Evolutionary conservation across 345 rosid genomes (phyloP).

Genomic region (Ailanthus altissimus): DNA sequence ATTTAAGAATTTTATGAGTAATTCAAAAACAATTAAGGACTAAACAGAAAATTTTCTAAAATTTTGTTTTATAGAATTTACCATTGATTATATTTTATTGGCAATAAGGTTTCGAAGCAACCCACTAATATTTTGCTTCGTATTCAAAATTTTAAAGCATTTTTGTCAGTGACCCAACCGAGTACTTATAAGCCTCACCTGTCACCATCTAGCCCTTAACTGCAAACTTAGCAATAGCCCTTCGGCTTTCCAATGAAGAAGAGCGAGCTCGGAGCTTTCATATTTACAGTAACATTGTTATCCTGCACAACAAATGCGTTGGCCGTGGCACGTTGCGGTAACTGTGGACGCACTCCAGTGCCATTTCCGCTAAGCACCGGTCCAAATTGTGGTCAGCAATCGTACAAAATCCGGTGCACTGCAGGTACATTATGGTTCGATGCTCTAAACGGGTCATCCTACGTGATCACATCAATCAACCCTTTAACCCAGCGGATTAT

Average conservation of each 20-base stretch:
- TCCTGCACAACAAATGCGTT: slow-evolving; percentile 23
- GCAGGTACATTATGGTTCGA: slow-evolving; percentile 33
- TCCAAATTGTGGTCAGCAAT: slow-evolving; percentile 48
- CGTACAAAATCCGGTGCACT: slow-evolving; percentile 44
- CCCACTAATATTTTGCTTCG: neutral
- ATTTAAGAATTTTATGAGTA: too few relatives aligned
- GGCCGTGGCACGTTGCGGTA: slow-evolving; percentile 40
- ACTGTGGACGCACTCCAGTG: slow-evolving; percentile 43
- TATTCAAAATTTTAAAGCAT: neutral
- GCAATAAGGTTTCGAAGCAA: neutral
- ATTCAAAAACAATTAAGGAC: too few relatives aligned
- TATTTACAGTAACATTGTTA: neutral
- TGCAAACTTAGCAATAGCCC: neutral
- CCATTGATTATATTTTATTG: neutral
- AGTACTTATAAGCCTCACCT: neutral
- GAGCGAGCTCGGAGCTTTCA: neutral
- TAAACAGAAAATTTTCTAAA: too few relatives aligned
- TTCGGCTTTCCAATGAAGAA: slow-evolving; percentile 16
- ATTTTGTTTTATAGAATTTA: neutral
- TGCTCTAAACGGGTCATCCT: slow-evolving; percentile 41
- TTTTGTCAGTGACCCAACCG: neutral
- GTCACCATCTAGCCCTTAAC: neutral
- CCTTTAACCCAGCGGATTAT: slow-evolving; percentile 34
- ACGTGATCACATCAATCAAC: slow-evolving; percentile 36
- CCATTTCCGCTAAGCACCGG: slow-evolving; percentile 55